Conservation (phyloP, 768 basidiomycete species). For the Hygrocybe punicea region DNA sequence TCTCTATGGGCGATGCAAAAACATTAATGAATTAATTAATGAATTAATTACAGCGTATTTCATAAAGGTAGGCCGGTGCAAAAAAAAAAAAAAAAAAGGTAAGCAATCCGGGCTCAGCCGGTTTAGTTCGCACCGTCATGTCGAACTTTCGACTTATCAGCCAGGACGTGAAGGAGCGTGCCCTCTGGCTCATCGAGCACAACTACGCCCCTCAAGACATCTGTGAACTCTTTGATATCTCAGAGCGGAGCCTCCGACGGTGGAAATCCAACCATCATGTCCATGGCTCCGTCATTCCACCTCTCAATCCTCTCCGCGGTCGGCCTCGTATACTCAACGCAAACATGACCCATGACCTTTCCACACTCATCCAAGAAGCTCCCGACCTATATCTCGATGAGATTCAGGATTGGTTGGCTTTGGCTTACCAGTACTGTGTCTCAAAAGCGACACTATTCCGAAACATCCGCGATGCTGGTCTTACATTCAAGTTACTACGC, state of each 20-base stretch:
- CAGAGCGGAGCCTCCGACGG: neutral
- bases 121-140: too few species aligned
- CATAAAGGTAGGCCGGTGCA: too few species aligned
- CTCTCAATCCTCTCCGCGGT: neutral
- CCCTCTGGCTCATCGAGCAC: slow-evolving; percentile 5
- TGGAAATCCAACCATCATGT: neutral
- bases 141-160: too few species aligned
- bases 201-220: neutral
- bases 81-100: too few species aligned
- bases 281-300: slow-evolving; percentile 2
- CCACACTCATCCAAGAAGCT: slow-evolving; percentile 6
- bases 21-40: too few species aligned
- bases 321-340: slow-evolving; percentile 8
- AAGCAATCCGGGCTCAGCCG: too few species aligned
- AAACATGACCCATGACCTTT: slow-evolving; percentile 7
- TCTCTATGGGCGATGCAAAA: too few species aligned
- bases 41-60: too few species aligned
- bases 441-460: slow-evolving; percentile 12
- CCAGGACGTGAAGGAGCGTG: slow-evolving; percentile 5
- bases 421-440: slow-evolving; percentile 15
- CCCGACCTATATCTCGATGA: slow-evolving; percentile 23
- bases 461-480: slow-evolving; percentile 15
- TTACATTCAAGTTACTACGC: slow-evolving; percentile 20
- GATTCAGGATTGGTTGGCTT: slow-evolving; percentile 20
- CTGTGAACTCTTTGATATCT: slow-evolving; percentile 7